Conservation (phyloP, 495 filamentous ascomycete species). For the Barbatosphaeria neglecta region DNA sequence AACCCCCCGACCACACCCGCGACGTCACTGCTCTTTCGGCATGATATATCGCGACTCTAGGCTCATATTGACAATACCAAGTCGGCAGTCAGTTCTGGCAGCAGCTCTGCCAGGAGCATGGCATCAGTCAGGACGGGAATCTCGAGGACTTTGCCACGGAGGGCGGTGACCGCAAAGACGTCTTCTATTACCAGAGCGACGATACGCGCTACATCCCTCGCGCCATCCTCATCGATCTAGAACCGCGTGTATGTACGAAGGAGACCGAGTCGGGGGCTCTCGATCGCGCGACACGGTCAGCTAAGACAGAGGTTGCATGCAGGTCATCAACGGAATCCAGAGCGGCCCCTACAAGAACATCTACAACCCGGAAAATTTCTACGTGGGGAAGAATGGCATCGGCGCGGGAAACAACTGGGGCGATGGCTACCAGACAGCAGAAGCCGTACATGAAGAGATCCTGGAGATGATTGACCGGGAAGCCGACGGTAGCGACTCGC, state of each 20-base stretch:
- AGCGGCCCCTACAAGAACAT: conserved; percentile 91
- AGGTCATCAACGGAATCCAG: conserved; percentile 89
- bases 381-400: conserved; percentile 77
- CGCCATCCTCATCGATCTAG: conserved; percentile 88
- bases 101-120: conserved; percentile 93
- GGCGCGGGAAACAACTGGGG: conserved; percentile 98
- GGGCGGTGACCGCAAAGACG: conserved; percentile 94
- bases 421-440: conserved; percentile 85
- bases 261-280: not conserved
- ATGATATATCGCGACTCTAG: not conserved
- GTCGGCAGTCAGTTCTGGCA: conserved; percentile 96
- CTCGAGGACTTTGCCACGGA: conserved; percentile 92
- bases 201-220: conserved; percentile 97
- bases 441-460: conserved; percentile 87
- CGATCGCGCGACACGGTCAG: not conserved
- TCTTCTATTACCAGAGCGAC: conserved; percentile 98
- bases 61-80: conserved; percentile 21
- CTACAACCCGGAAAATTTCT: conserved; percentile 99
- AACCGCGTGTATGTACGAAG: conserved; percentile 63
- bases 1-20: not conserved
- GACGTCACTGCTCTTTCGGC: not conserved
- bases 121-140: conserved; percentile 93
- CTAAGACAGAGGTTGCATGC: not conserved
- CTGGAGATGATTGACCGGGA: conserved; percentile 99
- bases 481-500: conserved; percentile 91